Base-by-base conservation (phyloP, 768 basidiomycete genomes). In the Amylocystis lapponica region DNA sequence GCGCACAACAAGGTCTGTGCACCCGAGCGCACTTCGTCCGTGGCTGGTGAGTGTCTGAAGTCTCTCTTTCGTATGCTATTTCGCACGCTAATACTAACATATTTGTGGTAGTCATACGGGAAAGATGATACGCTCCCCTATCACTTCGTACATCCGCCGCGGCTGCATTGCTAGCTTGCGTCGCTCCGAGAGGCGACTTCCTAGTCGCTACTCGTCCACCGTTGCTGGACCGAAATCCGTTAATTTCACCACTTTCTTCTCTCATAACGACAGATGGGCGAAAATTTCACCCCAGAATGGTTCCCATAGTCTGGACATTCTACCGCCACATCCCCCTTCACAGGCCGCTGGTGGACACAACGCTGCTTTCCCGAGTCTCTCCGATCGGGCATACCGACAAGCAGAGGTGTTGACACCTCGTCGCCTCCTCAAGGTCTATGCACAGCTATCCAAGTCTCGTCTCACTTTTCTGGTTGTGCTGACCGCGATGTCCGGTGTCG, bases 401-500 rank as follows among this genome's bases (percentile, higher is more conserved):
- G 36, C 52, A 13, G 57, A 61, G 36, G 55, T 60, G 5, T 69
- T 81, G 12, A 74, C 79, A 0, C 68, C 78, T 2, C 55, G 59
- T 4, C 71, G 71, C 20, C 70, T 87, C 5, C 54, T 85, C 27
- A 75, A 73, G 46, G 61, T 86, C 33, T 97, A 97, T 61, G 67
- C 70, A 6, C 82, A 93, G 54, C 78, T 98, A 2, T 78, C 92
- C 21, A 98, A 98, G 58, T 68, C 82, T 2, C 83, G 84, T 5
- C 80, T 99, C 22, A 88, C 88, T 14, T 70, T 79, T 7, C 74
- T 97, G 42, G 83, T 93, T 50, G 86, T 89, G 2, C 73, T 99
- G 32, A 90, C 89, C 11, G 81, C 95, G 21, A 87, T 95, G 75
- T 83, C 89, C 6, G 86, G 92, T 23, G 88, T 98, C 31, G 95